phyloP scores from a whole-genome alignment of 441 rosid genomes.

The Lepidium campestre region DNA sequence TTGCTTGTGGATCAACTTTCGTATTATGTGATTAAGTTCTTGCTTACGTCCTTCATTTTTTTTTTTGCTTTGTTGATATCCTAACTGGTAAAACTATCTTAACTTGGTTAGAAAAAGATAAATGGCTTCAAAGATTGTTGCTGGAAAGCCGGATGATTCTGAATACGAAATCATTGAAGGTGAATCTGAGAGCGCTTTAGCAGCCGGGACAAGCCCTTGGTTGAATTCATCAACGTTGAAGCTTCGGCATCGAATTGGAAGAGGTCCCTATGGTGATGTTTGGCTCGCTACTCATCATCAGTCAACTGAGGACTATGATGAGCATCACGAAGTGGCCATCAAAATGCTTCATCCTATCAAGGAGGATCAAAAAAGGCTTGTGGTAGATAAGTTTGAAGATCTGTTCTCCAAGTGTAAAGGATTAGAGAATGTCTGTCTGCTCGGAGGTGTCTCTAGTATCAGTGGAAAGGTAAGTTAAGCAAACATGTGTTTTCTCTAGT shows the following conservation, averaged over 20 bases:
- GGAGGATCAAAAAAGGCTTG: slow-evolving; percentile 44
- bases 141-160: slow-evolving; percentile 36
- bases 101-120: background rate
- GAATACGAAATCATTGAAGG: slow-evolving; percentile 71
- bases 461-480: slow-evolving; percentile 54
- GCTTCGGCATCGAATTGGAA: slow-evolving; percentile 82
- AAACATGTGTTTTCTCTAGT: background rate
- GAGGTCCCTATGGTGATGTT: slow-evolving; percentile 90
- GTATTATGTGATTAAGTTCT: background rate
- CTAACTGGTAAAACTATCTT: background rate
- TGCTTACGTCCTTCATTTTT: background rate
- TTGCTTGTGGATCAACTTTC: background rate
- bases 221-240: slow-evolving; percentile 59
- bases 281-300: slow-evolving; percentile 86
- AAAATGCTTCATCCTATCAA: slow-evolving; percentile 68
- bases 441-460: slow-evolving; percentile 66
- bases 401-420: slow-evolving; percentile 53
- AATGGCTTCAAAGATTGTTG: slow-evolving; percentile 54
- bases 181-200: slow-evolving; percentile 48
- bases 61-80: background rate
- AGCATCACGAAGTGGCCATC: slow-evolving; percentile 71
- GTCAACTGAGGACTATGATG: slow-evolving; percentile 52
- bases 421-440: slow-evolving; percentile 42
- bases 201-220: slow-evolving; percentile 56
- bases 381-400: slow-evolving; percentile 59